A percentile compares a stretch with the other conserved stretches of the same genome.
These are phyloP conservation scores for Hypomontagnella submonticulosa DNA, from an alignment of 495 filamentous ascomycete genomes.

Conservation along the genomic window DNA sequence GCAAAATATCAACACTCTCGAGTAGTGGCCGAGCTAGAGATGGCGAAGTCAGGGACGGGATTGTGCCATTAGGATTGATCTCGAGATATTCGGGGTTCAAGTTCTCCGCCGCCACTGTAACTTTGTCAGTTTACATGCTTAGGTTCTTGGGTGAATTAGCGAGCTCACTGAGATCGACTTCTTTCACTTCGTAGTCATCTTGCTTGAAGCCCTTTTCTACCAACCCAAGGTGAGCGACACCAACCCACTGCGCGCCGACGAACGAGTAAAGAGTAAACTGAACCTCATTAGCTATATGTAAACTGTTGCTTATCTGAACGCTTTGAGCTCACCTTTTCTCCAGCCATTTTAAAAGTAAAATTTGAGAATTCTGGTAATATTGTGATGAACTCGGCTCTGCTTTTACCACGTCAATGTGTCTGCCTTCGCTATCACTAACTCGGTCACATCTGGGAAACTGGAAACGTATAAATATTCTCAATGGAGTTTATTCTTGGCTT, in stretches of 20 bases:
- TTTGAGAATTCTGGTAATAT: too few species aligned
- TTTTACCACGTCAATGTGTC: too few species aligned
- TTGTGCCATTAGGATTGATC: conserved; percentile 1
- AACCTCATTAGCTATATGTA: background rate
- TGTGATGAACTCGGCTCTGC: too few species aligned
- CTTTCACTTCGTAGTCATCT: background rate
- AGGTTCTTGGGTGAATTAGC: background rate
- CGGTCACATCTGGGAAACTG: background rate
- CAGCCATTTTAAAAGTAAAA: background rate
- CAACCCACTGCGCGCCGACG: background rate
- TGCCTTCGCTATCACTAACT: background rate
- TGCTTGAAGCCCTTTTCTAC: background rate
- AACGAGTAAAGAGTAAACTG: conserved; percentile 1
- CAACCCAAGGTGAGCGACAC: background rate
- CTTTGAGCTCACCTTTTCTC: background rate
- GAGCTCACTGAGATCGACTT: background rate
- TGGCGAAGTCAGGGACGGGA: background rate
- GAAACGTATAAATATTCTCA: background rate
- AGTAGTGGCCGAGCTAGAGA: background rate
- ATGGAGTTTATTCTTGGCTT: background rate
- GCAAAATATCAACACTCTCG: background rate
- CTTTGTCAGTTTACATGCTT: background rate
- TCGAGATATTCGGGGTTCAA: background rate
- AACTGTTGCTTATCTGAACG: background rate
- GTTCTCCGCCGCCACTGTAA: background rate